Evolutionary conservation across 257 asterid genomes (phyloP).

Genomic region (Fraxinus excelsior): DNA sequence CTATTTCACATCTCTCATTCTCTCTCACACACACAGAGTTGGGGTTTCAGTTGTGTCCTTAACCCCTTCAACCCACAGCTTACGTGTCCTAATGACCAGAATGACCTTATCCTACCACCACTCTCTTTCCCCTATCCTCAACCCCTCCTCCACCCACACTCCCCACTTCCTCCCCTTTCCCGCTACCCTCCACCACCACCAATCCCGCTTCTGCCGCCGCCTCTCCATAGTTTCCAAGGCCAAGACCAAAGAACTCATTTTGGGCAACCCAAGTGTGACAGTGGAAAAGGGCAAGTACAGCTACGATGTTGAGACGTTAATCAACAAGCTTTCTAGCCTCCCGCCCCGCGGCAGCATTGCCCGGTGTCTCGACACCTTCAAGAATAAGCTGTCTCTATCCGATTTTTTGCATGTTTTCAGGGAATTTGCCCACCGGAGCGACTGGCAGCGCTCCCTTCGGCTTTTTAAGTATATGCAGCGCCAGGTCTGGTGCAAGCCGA

Average conservation of each 20-base stretch:
- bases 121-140: conserved; percentile 43
- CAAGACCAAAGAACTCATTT: conserved; percentile 63
- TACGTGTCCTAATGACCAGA: conserved; percentile 50
- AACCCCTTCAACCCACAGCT: conserved; percentile 8
- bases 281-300: conserved; percentile 94
- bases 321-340: conserved; percentile 90
- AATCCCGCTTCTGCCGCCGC: conserved; percentile 29
- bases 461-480: conserved; percentile 95
- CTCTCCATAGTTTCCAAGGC: conserved; percentile 52
- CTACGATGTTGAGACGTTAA: conserved; percentile 93
- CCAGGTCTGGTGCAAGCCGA: conserved; percentile 95
- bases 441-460: conserved; percentile 98
- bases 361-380: conserved; percentile 84
- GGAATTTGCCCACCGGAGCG: conserved; percentile 87
- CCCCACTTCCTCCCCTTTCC: conserved; percentile 33
- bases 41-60: conserved; percentile 8
- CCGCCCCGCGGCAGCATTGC: conserved; percentile 99
- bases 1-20: conserved; percentile 29
- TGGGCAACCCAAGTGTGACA: conserved; percentile 82
- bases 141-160: conserved; percentile 45
- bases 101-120: conserved; percentile 50
- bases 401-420: conserved; percentile 77
- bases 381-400: conserved; percentile 84
- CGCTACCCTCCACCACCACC: conserved; percentile 31
- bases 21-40: conserved; percentile 18